Base-by-base conservation (phyloP, 2,329 filamentous ascomycete genomes). In the Aspergillus oerlinghausenensis region DNA sequence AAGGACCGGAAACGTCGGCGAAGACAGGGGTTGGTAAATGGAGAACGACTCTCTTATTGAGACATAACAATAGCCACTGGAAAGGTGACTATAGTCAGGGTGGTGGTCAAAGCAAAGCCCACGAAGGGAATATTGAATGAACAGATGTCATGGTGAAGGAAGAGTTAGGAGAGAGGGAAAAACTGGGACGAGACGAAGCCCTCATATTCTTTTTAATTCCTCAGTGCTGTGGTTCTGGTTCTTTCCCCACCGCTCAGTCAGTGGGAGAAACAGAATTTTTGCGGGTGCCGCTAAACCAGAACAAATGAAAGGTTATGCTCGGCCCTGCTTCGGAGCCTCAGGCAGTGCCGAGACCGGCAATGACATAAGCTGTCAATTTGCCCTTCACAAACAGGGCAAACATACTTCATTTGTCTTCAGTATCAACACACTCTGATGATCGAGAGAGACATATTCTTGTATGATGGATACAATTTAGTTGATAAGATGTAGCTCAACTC, bases 81-180 rank as follows among this genome's bases (percentile, higher is more conserved):
- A n/a, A 55, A 50, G 49, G 40, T 51, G 54, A 55, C 52, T 43
- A 55, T 47, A 52, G 55, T 53, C 57, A 50, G 45, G 51, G 50
- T 19, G 45, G 49, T 42, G 40, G 50, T 47, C 45, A 62, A 58
- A 52, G 55, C 59, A 58, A 63, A 56, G 59, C 59, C 62, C 63
- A 65, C 63, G 62, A 61, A 62, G 63, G 61, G 55, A 62, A 60
- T 38, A 53, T 17, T 38, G 32, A 59, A 61, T 45, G 57, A 54
- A 45, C 56, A 57, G 59, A 63, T 56, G 45, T 57, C 64, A 66
- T 66, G 63, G 63, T 61, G 60, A 61, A 54, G 48, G 61, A 61
- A 65, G 63, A 60, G 60, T 63, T 64, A 60, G 58, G 52, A 47
- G 45, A 50, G 57, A 61, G 55, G 52, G 47, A 51, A 61, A 53